A percentile compares a stretch with the other conserved stretches of the same genome.
phyloP scores from a whole-genome alignment of 305 asterid species.

The Fraxinus baroniana region DNA sequence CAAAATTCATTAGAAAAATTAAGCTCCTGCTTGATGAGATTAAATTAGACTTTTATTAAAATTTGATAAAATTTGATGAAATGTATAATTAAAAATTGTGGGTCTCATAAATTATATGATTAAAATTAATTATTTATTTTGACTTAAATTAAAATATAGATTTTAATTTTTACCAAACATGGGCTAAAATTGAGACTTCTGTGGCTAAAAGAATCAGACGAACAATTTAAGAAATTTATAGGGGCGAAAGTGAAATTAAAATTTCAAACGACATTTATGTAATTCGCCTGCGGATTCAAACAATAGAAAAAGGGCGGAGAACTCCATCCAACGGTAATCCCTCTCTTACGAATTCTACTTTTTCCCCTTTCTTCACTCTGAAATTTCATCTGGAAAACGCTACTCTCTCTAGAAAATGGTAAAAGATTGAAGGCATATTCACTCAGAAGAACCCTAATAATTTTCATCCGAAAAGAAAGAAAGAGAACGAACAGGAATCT shows the following conservation, averaged over 20 bases:
- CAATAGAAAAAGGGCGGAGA: background rate
- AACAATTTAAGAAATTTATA: background rate
- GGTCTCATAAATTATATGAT: too few species aligned
- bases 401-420: background rate
- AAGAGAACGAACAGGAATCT: conserved; percentile 12
- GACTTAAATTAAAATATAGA: too few species aligned
- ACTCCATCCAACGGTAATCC: background rate
- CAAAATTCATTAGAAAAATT: too few species aligned
- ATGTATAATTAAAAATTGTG: too few species aligned
- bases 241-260: background rate
- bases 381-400: background rate
- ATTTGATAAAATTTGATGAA: too few species aligned
- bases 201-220: background rate
- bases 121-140: too few species aligned
- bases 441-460: conserved; percentile 2
- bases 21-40: too few species aligned
- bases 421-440: conserved; percentile 20
- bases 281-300: background rate
- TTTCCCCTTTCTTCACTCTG: background rate
- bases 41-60: too few species aligned
- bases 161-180: too few species aligned
- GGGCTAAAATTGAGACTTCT: background rate
- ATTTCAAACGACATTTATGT: background rate
- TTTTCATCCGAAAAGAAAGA: conserved; percentile 3
- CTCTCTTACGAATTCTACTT: background rate